A percentile compares a stretch with the other conserved stretches of the same genome.
Conservation (phyloP, 129 eudicot species). For the Artemisia argyi region DNA sequence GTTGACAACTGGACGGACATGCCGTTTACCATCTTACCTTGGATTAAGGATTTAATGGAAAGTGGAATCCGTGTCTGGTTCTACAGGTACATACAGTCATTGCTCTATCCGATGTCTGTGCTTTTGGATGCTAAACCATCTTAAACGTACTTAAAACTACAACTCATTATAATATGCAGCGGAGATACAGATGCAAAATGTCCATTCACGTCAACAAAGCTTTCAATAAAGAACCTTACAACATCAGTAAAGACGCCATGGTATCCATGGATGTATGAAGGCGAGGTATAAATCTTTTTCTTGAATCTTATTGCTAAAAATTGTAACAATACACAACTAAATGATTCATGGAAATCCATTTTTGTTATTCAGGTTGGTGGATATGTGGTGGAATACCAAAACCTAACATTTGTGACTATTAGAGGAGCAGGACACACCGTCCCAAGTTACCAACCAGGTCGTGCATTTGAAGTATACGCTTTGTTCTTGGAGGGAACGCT, state of each 20-base stretch:
- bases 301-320: background rate
- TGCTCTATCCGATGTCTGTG: background rate
- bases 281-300: too few relatives aligned
- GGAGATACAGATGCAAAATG: conserved; percentile 53
- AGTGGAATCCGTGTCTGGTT: conserved; percentile 63
- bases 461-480: conserved; percentile 20
- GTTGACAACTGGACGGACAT: conserved; percentile 18
- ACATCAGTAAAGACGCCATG: conserved; percentile 40
- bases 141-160: conserved; percentile 1
- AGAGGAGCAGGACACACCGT: too few relatives aligned
- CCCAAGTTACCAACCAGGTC: too few relatives aligned
- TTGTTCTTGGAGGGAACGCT: conserved; percentile 45
- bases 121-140: background rate
- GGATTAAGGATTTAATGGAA: conserved; percentile 40
- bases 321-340: too few relatives aligned
- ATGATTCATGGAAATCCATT: too few relatives aligned
- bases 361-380: too few relatives aligned
- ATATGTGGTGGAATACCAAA: too few relatives aligned
- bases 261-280: conserved; percentile 43
- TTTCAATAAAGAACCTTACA: conserved; percentile 28
- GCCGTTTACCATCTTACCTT: conserved; percentile 47
- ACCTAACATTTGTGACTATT: too few relatives aligned
- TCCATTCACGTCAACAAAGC: conserved; percentile 26
- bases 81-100: conserved; percentile 36
- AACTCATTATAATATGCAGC: conserved; percentile 25